Conservation (phyloP, 2,329 filamentous ascomycete species). For the Aspergillus sp. region DNA sequence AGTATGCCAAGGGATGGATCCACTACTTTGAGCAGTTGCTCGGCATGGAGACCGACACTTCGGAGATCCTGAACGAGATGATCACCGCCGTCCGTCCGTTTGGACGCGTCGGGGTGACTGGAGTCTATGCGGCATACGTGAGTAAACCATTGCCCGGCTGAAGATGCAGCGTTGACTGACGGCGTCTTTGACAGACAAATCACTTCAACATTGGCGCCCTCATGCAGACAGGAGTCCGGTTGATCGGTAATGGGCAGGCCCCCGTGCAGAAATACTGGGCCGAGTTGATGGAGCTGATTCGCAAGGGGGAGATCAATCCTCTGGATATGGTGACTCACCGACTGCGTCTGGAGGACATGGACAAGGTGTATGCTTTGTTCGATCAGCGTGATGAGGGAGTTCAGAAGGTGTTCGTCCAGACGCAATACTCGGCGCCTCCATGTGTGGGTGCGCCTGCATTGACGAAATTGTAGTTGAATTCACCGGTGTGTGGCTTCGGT, state of each 20-base stretch:
- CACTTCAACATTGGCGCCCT: slow-evolving; percentile 80
- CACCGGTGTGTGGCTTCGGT: too few species aligned
- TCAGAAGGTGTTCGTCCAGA: slow-evolving; percentile 76
- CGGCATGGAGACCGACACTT: slow-evolving; percentile 80
- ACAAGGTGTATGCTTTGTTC: slow-evolving; percentile 64
- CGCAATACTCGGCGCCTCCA: slow-evolving; percentile 55
- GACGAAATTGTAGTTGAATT: slow-evolving; percentile 34
- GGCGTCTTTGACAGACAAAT: slow-evolving; percentile 56
- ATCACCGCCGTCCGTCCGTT: slow-evolving; percentile 55
- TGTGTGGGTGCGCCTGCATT: slow-evolving; percentile 51
- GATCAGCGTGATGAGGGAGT: slow-evolving; percentile 58
- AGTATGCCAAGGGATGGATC: slow-evolving; percentile 62
- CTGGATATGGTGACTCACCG: slow-evolving; percentile 80
- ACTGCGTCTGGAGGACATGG: slow-evolving; percentile 70
- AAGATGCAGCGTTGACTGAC: neutral
- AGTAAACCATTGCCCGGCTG: slow-evolving; percentile 23
- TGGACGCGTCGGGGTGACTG: slow-evolving; percentile 73
- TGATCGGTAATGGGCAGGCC: slow-evolving; percentile 68
- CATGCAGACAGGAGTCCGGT: slow-evolving; percentile 82
- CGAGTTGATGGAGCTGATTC: slow-evolving; percentile 67
- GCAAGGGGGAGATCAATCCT: slow-evolving; percentile 68
- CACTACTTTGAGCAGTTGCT: slow-evolving; percentile 59
- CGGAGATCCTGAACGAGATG: slow-evolving; percentile 58
- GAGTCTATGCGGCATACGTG: slow-evolving; percentile 63
- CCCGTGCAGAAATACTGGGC: slow-evolving; percentile 86